phyloP scores from a whole-genome alignment of 768 basidiomycete species.

The Cubamyces lactineus region DNA sequence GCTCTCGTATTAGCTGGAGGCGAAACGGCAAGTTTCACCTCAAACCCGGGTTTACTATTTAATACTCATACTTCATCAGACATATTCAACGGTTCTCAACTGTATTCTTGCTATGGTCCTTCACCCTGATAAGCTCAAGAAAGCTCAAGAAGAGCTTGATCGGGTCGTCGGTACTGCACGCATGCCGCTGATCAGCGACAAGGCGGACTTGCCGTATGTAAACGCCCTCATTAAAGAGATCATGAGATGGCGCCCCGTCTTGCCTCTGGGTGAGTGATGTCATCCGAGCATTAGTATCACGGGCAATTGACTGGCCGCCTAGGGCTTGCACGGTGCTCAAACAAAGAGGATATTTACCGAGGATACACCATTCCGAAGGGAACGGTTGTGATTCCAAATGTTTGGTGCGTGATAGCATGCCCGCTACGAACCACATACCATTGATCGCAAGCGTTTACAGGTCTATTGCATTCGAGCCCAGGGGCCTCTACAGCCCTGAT shows the following conservation, averaged over 20 bases:
- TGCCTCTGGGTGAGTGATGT: slow-evolving; percentile 20
- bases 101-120: slow-evolving; percentile 42
- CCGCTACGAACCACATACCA: no score
- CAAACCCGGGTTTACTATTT: no score
- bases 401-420: no score
- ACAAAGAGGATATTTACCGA: slow-evolving; percentile 29
- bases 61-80: slow-evolving; percentile 13
- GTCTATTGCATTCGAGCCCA: slow-evolving; percentile 19
- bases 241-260: slow-evolving; percentile 39
- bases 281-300: no score
- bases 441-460: slow-evolving; percentile 2
- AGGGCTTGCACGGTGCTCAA: slow-evolving; percentile 26
- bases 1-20: no score
- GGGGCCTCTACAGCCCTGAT: slow-evolving; percentile 19
- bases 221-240: slow-evolving; percentile 30
- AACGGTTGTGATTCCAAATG: slow-evolving; percentile 31
- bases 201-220: slow-evolving; percentile 28
- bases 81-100: slow-evolving; percentile 32
- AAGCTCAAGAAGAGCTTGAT: slow-evolving; percentile 36
- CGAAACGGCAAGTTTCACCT: no score
- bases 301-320: slow-evolving; percentile 24
- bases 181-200: slow-evolving; percentile 28
- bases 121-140: slow-evolving; percentile 34
- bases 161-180: slow-evolving; percentile 25
- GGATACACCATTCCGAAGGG: slow-evolving; percentile 32